These are phyloP conservation scores for Epichloe elymi DNA, from an alignment of 2,329 filamentous ascomycete species.

Conservation along the genomic window DNA sequence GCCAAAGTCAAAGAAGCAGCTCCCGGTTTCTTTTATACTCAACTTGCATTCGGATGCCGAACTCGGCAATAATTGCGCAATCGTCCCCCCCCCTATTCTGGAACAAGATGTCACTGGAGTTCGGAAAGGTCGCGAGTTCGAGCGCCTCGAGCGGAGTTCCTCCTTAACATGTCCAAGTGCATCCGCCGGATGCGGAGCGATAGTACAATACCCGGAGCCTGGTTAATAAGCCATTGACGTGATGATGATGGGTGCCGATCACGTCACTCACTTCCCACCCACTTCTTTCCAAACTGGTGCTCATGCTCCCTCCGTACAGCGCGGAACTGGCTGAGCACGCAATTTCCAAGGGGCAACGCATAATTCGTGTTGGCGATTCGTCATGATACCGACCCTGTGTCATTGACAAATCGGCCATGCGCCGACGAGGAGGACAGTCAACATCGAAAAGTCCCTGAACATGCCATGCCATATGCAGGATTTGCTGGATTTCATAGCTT, in stretches of 20 bases:
- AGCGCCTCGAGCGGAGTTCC: background rate
- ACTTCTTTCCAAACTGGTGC: background rate
- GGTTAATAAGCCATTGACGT: slow-evolving; percentile 5
- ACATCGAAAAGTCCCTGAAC: too few relatives aligned
- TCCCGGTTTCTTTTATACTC: background rate
- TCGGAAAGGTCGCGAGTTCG: background rate
- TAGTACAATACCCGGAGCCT: background rate
- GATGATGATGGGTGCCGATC: slow-evolving; percentile 9
- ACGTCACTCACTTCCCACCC: slow-evolving; percentile 7
- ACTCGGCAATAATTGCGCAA: background rate
- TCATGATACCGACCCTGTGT: background rate
- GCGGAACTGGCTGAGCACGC: slow-evolving; percentile 2
- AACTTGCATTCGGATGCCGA: background rate
- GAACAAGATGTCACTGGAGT: background rate
- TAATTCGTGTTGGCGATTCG: background rate
- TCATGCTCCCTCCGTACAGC: background rate
- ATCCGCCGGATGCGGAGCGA: background rate
- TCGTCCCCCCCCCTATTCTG: background rate
- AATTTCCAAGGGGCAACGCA: background rate
- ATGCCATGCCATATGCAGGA: too few relatives aligned
- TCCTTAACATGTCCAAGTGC: background rate
- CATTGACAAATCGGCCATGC: too few relatives aligned
- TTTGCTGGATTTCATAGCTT: too few relatives aligned
- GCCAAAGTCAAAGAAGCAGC: background rate
- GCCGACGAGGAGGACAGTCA: too few relatives aligned